Evolutionary conservation across 1,284 basidiomycete species (phyloP), one percentile per base, ranked within the genome.

Genomic region (Ceratorhiza oryzae-sativae): DNA sequence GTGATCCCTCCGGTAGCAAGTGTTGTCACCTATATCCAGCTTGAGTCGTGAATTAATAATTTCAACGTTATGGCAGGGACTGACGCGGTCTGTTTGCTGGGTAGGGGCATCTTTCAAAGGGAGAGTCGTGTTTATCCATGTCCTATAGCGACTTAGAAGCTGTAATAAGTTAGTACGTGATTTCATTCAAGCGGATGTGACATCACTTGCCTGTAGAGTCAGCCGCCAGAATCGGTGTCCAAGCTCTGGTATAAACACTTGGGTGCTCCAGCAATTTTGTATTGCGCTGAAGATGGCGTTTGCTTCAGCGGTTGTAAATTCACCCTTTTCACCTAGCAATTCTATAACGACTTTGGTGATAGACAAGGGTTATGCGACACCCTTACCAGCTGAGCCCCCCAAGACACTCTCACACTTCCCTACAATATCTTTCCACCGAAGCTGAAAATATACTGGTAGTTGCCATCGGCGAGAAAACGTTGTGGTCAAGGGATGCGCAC

Each of bases 371-470:
- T 12, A n/a, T 34, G 42, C 55, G 27, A 15, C 25, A 45, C 42
- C 34, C 56, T 2, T 32, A 59, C 71, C 53, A 48, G 39, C 36
- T 41, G 53, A 30, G 10, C 32, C n/a, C 32, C 25, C 78, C 27
- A 97, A 81, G 0, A 82, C 81, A 9, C 89, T 87, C 80, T 98
- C 96, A 15, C 96, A 81, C 55, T 84, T 84, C 0, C 84, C 81
- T 0, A 97, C 88, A 67, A 97, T 92, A 77, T 97, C 95, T 79
- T 98, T 97, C 91, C 95, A 97, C n/a, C 96, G 87, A 75, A 99
- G 84, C 79, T 99, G 97, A 80, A 97, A 98, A 79, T 99, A 99
- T 18, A 98, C 92, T 0, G 94, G 92, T 5, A 99, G 84, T 79
- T 98, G 97, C 96, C 97, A 99, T 48, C 95, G 86, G 71, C 88